Evolutionary conservation across 177 flowering plant genomes (phyloP), one percentile per base, ranked within the genome.

Genomic region (Vitis hybrid): DNA sequence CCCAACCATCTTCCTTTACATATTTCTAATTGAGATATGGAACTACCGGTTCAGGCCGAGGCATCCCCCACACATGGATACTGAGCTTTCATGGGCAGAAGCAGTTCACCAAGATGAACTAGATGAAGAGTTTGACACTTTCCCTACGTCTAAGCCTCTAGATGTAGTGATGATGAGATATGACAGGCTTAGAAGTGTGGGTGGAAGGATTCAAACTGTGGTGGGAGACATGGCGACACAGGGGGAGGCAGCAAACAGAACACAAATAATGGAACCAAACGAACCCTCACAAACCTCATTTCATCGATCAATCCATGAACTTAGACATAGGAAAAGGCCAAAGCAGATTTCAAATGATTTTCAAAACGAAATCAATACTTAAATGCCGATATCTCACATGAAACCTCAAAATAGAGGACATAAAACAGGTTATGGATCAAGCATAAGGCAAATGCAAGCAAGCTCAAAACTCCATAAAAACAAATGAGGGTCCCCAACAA

Each of bases 141-240:
- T 88, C 61, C 95, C 97, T 0, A 87, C 95, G 5, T 82, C 92
- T 0, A 81, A 73, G 74, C 65, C 83, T 0, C 77, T 77, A 14
- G 89, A 90, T 49, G 72, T 86, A 0, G 81, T 75, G 1, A 65
- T 81, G 58, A 78, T 86, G 86, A 83, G 92, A 80, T 90, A 90
- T 55, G 94, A 89, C 56, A 76, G 91, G 74, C 82, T 89, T 1
- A 76, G 91, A 65, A 89, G 94, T 52, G 86, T 89, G 3, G 91
- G 90, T 6, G 91, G 94, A 20, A 76, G 94, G 70, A 82, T 89
- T 18, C 94, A 89, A n/a, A n/a, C n/a, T n/a, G n/a, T n/a, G n/a
- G n/a, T n/a, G n/a, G n/a, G n/a, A n/a, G n/a, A n/a, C n/a, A 70
- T 92, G 61, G 97, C 97, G 50, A 90, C 90, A 6, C 93, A 88